Evolutionary conservation across 1,139 yeast genomes (phyloP), one percentile per base, ranked within the genome.

Genomic region (Candida sanyaensis): DNA sequence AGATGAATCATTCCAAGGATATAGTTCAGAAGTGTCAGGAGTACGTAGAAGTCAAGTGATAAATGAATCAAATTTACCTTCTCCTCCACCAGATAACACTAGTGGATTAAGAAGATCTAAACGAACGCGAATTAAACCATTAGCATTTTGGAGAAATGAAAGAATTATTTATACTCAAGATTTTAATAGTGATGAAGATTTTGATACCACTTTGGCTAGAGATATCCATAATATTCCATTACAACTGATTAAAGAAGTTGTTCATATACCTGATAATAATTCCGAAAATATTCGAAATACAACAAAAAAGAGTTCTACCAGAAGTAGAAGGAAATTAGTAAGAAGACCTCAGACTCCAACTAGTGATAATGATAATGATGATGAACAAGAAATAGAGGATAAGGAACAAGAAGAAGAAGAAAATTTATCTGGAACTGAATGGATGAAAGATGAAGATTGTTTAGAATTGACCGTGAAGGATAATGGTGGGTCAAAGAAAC

Each of bases 91-190:
- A 3, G 78, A 78, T 2, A 77, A 78, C 7, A 77, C 77, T 1
- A 78, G 72, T 50, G 77, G 77, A 1, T 60, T 71, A 12, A 62
- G 79, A 37, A 57, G 78, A 52, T 87, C 96, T 0, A 74, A 76
- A 40, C 75, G 97, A 58, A 78, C 81, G 0, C 79, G 80, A 54
- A 77, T 88, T 6, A 81, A 86, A 2, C 96, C 96, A 0, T 69
- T 90, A 54, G 93, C 91, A 9, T 88, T 77, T 62, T 90, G 97
- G 97, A 80, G 88, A 63, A 88, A 87, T 60, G 97, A 91, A 64
- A 74, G 84, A 50, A 79, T 87, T 34, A 80, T 88, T 1, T 89
- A 86, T 59, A 78, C 84, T 47, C 67, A 69, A 55, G 47, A 47
- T 32, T 28, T 31, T 12, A 24, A 41, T n/a, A 71, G 70, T 55